Evolutionary conservation across 306 rosid species (phyloP).

Genomic region (Argentina anserina): DNA sequence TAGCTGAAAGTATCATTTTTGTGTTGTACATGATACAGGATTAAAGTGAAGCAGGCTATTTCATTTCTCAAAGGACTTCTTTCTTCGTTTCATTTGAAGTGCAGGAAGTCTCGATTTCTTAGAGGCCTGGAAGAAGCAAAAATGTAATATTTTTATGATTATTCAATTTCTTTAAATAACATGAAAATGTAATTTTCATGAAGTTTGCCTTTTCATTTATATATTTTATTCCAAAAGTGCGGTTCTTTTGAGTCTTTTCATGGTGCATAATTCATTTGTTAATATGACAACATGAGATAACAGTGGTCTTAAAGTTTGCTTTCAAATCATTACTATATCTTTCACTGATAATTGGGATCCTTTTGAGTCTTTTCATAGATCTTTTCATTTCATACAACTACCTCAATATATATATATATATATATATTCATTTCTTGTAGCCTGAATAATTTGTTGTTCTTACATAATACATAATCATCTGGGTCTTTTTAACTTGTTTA

Average conservation of each 20-base stretch:
- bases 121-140: conserved; percentile 93
- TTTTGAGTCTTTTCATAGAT: not conserved
- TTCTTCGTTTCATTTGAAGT: conserved; percentile 77
- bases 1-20: not conserved
- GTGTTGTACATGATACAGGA: conserved; percentile 46
- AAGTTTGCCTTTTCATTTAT: not conserved
- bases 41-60: conserved; percentile 70
- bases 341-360: not conserved
- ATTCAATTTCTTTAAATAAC: conserved; percentile 9
- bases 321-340: not conserved
- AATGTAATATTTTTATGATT: conserved; percentile 41
- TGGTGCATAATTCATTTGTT: not conserved
- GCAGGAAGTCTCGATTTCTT: conserved; percentile 74
- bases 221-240: not conserved
- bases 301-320: not conserved
- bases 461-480: not conserved
- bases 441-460: not conserved
- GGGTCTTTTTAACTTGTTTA: not conserved
- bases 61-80: conserved; percentile 92
- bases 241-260: not conserved
- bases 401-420: not conserved
- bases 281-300: not conserved
- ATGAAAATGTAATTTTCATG: not conserved
- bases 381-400: not conserved
- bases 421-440: not conserved